Conservation (phyloP, 2,329 filamentous ascomycete genomes). For the Colletotrichum noveboracense region DNA sequence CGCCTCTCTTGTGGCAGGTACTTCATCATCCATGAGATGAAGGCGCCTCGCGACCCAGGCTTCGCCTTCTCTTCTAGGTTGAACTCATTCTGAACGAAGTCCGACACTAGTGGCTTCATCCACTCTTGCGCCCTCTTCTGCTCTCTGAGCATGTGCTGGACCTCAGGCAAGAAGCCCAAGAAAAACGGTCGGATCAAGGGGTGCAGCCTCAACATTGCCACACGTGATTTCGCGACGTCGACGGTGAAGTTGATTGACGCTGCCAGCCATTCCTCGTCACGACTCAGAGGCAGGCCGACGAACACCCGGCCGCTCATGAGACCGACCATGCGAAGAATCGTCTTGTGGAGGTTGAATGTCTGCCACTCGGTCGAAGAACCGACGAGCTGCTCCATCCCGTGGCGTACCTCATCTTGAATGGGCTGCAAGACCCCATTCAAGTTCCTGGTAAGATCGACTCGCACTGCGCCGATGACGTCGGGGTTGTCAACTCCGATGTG, state of each 20-base stretch:
- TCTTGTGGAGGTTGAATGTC: conserved; percentile 23
- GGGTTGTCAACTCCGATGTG: conserved; percentile 8
- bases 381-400: background rate
- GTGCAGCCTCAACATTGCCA: background rate
- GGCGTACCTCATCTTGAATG: conserved; percentile 14
- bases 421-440: background rate
- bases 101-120: conserved; percentile 7
- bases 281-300: conserved; percentile 31
- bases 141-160: background rate
- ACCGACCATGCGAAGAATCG: conserved; percentile 29
- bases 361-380: conserved; percentile 21
- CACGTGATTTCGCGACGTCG: conserved; percentile 7
- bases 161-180: background rate
- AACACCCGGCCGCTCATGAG: conserved; percentile 32
- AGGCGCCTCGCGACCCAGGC: conserved; percentile 28
- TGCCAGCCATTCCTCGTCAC: conserved; percentile 31
- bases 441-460: conserved; percentile 9
- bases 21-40: conserved; percentile 49
- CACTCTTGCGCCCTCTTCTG: background rate
- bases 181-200: conserved; percentile 2
- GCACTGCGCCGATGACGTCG: background rate
- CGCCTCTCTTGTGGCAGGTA: background rate
- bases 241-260: conserved; percentile 30
- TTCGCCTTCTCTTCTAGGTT: conserved; percentile 23
- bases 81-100: background rate